These are phyloP conservation scores for Yamadazyma kitorensis DNA, from an alignment of 805 yeast genomes.

Conservation along the genomic window DNA sequence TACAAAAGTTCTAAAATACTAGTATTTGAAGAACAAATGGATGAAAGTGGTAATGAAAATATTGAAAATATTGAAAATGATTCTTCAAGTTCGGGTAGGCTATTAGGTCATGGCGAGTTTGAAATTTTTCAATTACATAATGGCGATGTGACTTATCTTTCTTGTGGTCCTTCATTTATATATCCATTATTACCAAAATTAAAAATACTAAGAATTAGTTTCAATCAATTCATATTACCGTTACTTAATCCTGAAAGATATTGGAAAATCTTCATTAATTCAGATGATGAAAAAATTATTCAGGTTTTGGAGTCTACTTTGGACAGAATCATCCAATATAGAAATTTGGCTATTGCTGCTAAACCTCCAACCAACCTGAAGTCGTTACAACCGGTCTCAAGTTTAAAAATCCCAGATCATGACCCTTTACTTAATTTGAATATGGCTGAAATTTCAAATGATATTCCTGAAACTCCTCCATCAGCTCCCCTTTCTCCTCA, in stretches of 20 bases:
- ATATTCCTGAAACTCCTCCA: conserved; percentile 44
- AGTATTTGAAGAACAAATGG: conserved; percentile 34
- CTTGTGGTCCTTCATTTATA: conserved; percentile 64
- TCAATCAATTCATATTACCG: conserved; percentile 55
- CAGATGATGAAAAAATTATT: conserved; percentile 26
- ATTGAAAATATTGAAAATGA: too few relatives aligned
- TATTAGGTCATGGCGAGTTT: conserved; percentile 60
- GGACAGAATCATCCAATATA: conserved; percentile 37
- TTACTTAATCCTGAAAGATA: conserved; percentile 73
- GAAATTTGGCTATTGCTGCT: conserved; percentile 24
- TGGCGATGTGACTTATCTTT: conserved; percentile 56
- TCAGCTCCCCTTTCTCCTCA: conserved; percentile 41
- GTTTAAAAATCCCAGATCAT: conserved; percentile 4
- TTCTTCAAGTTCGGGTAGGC: conserved; percentile 34
- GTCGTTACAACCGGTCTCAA: neutral
- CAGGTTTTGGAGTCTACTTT: conserved; percentile 35
- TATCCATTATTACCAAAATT: conserved; percentile 72
- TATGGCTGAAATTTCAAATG: conserved; percentile 19
- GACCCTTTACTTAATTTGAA: conserved; percentile 10
- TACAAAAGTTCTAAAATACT: conserved; percentile 30
- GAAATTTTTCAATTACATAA: conserved; percentile 59
- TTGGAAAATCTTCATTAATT: conserved; percentile 54
- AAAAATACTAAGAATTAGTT: conserved; percentile 50
- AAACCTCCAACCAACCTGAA: conserved; percentile 5
- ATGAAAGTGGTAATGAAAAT: too few relatives aligned